Percentiles rank a stretch among this genome's conserved stretches.
These are phyloP conservation scores for Gloeostereum incarnatum DNA, from an alignment of 768 basidiomycete species.

Conservation along the genomic window DNA sequence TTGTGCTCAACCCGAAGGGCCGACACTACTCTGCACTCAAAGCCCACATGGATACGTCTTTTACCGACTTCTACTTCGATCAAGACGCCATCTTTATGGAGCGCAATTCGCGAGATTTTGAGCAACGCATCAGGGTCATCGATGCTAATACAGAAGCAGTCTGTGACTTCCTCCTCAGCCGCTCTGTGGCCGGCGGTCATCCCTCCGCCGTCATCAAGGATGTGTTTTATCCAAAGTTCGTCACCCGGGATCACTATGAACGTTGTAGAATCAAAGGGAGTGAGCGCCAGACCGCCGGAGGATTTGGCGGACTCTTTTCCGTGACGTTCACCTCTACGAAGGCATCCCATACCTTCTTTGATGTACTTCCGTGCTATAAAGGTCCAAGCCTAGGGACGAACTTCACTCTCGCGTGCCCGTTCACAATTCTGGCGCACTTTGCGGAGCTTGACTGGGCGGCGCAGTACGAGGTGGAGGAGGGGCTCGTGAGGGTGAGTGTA, in stretches of 20 bases:
- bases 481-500: slow-evolving; percentile 83
- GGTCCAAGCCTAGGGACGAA: slow-evolving; percentile 92
- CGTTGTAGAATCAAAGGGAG: slow-evolving; percentile 43
- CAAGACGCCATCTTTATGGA: slow-evolving; percentile 97
- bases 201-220: slow-evolving; percentile 53
- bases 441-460: slow-evolving; percentile 88
- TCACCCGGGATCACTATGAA: slow-evolving; percentile 62
- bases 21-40: slow-evolving; percentile 65
- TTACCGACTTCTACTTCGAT: slow-evolving; percentile 81
- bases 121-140: slow-evolving; percentile 61
- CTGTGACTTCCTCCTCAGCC: slow-evolving; percentile 67
- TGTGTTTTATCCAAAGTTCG: slow-evolving; percentile 87
- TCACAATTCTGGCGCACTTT: slow-evolving; percentile 88
- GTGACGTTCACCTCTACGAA: slow-evolving; percentile 65
- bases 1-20: slow-evolving; percentile 78
- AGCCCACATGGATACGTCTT: slow-evolving; percentile 40
- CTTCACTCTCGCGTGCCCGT: slow-evolving; percentile 93
- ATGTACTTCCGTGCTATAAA: slow-evolving; percentile 74
- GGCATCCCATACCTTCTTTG: slow-evolving; percentile 76
- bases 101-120: slow-evolving; percentile 93
- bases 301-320: slow-evolving; percentile 84
- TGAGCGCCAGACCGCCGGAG: slow-evolving; percentile 31
- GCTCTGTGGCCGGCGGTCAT: slow-evolving; percentile 33
- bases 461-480: slow-evolving; percentile 74
- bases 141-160: slow-evolving; percentile 77